Evolutionary conservation across 139 green algal genomes (phyloP).

Genomic region (Coelastrella sp.): DNA sequence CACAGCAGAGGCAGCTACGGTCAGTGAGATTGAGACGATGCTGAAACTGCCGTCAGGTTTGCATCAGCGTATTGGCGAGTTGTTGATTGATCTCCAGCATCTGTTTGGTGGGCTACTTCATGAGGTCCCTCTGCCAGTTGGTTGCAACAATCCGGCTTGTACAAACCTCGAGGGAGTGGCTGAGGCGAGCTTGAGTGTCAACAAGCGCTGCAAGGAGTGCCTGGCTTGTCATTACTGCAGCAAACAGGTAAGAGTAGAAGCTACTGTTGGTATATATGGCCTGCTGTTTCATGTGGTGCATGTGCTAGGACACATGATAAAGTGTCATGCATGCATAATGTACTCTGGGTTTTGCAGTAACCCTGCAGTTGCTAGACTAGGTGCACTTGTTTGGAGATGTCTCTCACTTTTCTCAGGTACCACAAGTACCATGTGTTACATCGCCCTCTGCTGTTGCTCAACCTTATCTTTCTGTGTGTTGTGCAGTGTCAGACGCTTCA

Average conservation of each 20-base stretch:
- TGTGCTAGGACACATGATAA: too few relatives aligned
- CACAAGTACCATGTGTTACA: neutral
- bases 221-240: constrained; percentile 28
- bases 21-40: neutral
- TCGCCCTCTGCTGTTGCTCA: neutral
- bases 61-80: neutral
- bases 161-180: constrained; percentile 4
- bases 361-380: neutral
- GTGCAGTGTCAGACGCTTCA: constrained; percentile 7
- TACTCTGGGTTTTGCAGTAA: too few relatives aligned
- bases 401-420: too few relatives aligned
- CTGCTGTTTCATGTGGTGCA: neutral
- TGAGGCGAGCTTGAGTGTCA: constrained; percentile 5
- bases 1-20: constrained; percentile 1
- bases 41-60: neutral
- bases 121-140: constrained; percentile 30
- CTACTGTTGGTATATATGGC: neutral
- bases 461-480: neutral
- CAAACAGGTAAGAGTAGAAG: neutral
- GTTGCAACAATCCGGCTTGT: constrained; percentile 32
- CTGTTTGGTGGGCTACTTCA: neutral
- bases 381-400: too few relatives aligned
- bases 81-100: neutral
- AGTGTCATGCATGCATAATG: too few relatives aligned
- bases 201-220: constrained; percentile 29